Evolutionary conservation across 768 basidiomycete genomes (phyloP), one percentile per base, ranked within the genome.

Genomic region (Lentinula lateritia): DNA sequence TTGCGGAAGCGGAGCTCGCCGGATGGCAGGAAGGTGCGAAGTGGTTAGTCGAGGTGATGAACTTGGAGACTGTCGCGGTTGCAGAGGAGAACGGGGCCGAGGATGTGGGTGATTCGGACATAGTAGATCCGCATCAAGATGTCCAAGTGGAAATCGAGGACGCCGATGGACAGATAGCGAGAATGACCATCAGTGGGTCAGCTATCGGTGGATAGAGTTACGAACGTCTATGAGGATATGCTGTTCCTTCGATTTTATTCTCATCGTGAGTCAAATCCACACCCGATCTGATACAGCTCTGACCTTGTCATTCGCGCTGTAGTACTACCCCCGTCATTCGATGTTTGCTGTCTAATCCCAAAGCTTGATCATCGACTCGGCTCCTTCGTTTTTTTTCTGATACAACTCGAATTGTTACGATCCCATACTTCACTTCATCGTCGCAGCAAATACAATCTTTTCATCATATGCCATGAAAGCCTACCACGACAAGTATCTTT

Each of bases 11-110:
- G 0, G 92, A 93, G 71, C 78, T 84, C 48, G 85, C 81, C 2
- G 89, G 83, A 1, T 92, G 90, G 87, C 86, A 92, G 16, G 93
- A 94, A 64, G 92, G 92, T 23, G 88, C 92, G 15, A 83, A 81
- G 67, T 93, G 89, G 87, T 78, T 93, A 50, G 91, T 91, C 0
- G 81, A 86, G 68, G 81, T 89, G 73, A 95, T 95, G 89, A 82
- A 84, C 56, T 78, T 94, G 2, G 87, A 87, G 23, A 63, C 54
- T n/a, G 75, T 65, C 71, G 75, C 52, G 72, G 72, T 65, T 71
- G 75, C 52, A 72, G 72, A 38, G 73, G 70, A 50, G 68, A 67
- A 45, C 70, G 62, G n/a, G 75, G 78, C 70, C 23, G 74, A 73
- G 20, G 72, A 71, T n/a, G 68, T 66, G 2, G 66, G 70, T 45